These are phyloP conservation scores for Neofusicoccum parvum DNA, from an alignment of 2,329 filamentous ascomycete genomes.

Conservation along the genomic window DNA sequence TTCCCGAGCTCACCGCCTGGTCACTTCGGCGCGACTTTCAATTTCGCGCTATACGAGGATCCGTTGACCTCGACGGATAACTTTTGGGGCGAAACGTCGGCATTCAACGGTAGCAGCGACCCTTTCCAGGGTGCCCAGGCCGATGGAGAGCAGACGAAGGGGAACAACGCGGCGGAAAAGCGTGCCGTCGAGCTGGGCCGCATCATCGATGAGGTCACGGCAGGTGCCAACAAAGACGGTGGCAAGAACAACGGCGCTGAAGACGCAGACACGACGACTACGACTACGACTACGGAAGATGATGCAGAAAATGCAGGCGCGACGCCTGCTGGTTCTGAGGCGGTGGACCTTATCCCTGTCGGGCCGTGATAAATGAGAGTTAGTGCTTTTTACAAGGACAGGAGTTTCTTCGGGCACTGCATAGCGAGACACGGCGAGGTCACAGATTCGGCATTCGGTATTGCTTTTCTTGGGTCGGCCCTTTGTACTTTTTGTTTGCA, in stretches of 20 bases:
- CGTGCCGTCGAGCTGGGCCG: conserved; percentile 37
- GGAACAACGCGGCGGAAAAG: conserved; percentile 30
- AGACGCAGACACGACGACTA: conserved; percentile 2
- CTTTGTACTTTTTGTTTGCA: conserved; percentile 8
- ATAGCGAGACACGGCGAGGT: not conserved
- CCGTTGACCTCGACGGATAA: conserved; percentile 33
- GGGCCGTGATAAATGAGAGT: not conserved
- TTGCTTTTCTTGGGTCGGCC: not conserved
- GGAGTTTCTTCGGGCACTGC: not conserved
- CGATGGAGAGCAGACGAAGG: conserved; percentile 15
- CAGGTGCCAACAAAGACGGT: not conserved
- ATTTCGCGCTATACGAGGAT: conserved; percentile 42
- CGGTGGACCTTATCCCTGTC: conserved; percentile 10
- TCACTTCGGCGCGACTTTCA: conserved; percentile 21
- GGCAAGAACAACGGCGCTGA: not conserved
- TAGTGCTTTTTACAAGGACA: not conserved
- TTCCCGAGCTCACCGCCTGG: conserved; percentile 35
- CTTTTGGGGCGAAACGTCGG: conserved; percentile 29
- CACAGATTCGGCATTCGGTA: not conserved
- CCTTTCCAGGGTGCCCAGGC: conserved; percentile 24
- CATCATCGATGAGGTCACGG: conserved; percentile 39
- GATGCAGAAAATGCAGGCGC: not conserved
- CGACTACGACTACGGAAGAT: conserved; percentile 1
- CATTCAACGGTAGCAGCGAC: conserved; percentile 36
- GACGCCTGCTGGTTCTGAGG: conserved; percentile 6